A percentile compares a stretch with the other conserved stretches of the same genome.
phyloP scores from a whole-genome alignment of 495 filamentous ascomycete genomes.

The Amniculicola lignicola region DNA sequence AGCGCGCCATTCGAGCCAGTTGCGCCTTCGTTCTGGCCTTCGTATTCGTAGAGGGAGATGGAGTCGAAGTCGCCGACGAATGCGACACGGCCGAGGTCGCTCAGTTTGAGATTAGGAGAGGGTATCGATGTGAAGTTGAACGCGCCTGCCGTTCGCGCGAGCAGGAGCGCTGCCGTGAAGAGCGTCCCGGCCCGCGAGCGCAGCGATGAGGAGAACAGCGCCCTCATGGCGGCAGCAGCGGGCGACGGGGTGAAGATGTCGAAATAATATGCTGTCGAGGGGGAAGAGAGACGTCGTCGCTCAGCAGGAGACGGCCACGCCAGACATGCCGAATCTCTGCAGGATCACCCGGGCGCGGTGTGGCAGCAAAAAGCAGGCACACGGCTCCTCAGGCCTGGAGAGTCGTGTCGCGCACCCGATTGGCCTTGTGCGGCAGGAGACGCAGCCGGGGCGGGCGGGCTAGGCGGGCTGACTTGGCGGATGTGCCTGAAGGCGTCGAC shows the following conservation, averaged over 20 bases:
- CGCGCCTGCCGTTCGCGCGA: constrained; percentile 51
- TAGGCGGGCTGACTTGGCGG: no score
- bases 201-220: constrained; percentile 32
- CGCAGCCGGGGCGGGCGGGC: no score
- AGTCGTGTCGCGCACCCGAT: no score
- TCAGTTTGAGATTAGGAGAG: constrained; percentile 75
- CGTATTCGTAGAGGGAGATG: constrained; percentile 83
- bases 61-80: constrained; percentile 88
- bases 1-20: constrained; percentile 73
- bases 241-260: constrained; percentile 6
- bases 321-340: no score
- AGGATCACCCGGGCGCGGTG: no score
- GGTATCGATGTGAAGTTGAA: constrained; percentile 70
- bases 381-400: no score
- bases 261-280: constrained; percentile 5
- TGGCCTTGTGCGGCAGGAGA: no score
- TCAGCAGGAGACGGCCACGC: not conserved
- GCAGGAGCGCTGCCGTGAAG: constrained; percentile 21
- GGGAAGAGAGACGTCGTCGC: not conserved
- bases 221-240: constrained; percentile 37
- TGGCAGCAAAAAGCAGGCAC: no score
- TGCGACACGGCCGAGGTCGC: constrained; percentile 76
- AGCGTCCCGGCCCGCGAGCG: constrained; percentile 32
- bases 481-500: no score
- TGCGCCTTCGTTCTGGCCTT: constrained; percentile 64